Base-by-base conservation (phyloP, 768 basidiomycete genomes). In the Chalciporus pseudorubinellus region DNA sequence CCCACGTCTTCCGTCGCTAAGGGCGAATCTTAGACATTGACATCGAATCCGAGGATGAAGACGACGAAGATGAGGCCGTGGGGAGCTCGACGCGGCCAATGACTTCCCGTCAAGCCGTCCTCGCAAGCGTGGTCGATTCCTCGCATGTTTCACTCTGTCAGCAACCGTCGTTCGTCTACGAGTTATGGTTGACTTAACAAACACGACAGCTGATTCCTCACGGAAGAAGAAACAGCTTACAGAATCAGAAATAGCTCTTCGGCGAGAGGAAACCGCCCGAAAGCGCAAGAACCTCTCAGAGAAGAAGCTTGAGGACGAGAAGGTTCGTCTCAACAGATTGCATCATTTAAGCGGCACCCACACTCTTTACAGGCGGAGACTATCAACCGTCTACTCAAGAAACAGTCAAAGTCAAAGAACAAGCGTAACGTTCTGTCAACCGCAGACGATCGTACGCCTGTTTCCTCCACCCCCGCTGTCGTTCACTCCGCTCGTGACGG, bases 321-420 rank as follows among this genome's bases (percentile, higher is more conserved):
- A 89, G 81, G 90, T 84, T 48, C 46, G 64, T 57, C 13, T n/a
- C 26, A 9, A 4, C 26, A 28, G 6, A 28, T 5, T 28, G 26
- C 9, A 28, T 4, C 26, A 28, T 28, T 28, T 5, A 28, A 33
- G 11, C 31, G 11, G 11, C 31, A 13, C 34, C 6, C 3, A 36
- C n/a, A 36, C n/a, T 16, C n/a, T 16, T 16, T 28, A 18, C 59
- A 92, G 88, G 83, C 83, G 20, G 92, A 93, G 61, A 93, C 92
- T 0, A 93, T 94, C 66, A 92, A 92, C 59, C 85, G 92, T 22
- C 77, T 94, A 13, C 78, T 94, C 45, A 91, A 91, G 66, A 93
- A 92, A 68, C 89, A 90, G 63, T 83, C 85, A 16, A 79, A 85
- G 10, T 77, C 86, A 3, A 78, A 80, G 39, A 80, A 76, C 44